These are phyloP conservation scores for Pestalotiopsis sp. DNA, from an alignment of 2,329 filamentous ascomycete species.

Conservation along the genomic window DNA sequence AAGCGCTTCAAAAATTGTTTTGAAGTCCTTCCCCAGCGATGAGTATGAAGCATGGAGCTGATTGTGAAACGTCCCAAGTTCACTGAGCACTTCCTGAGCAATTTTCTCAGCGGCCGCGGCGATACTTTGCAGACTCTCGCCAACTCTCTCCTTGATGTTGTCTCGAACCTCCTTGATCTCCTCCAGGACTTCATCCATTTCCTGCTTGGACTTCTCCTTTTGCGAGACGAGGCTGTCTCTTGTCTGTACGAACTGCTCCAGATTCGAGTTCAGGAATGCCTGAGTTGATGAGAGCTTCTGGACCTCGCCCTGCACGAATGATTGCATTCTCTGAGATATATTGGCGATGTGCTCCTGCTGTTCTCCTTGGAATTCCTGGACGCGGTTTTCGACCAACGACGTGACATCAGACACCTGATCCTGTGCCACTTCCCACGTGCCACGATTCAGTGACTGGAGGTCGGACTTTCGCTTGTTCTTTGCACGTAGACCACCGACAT, in stretches of 20 bases:
- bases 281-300: slow-evolving; percentile 71
- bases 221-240: slow-evolving; percentile 69
- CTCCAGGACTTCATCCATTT: slow-evolving; percentile 88
- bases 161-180: slow-evolving; percentile 91
- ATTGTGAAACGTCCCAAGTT: slow-evolving; percentile 81
- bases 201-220: slow-evolving; percentile 71
- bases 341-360: slow-evolving; percentile 71
- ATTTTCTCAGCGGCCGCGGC: slow-evolving; percentile 86
- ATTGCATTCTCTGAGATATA: slow-evolving; percentile 72
- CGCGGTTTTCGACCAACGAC: slow-evolving; percentile 71
- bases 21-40: slow-evolving; percentile 82
- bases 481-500: slow-evolving; percentile 79
- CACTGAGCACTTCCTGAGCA: slow-evolving; percentile 83
- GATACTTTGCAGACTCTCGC: slow-evolving; percentile 80
- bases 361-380: slow-evolving; percentile 70
- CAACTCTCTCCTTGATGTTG: slow-evolving; percentile 83
- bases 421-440: slow-evolving; percentile 77
- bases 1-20: slow-evolving; percentile 80
- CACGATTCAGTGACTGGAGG: slow-evolving; percentile 77
- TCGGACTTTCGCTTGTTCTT: slow-evolving; percentile 87
- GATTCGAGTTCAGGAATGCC: slow-evolving; percentile 69
- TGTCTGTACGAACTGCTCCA: slow-evolving; percentile 67
- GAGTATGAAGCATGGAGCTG: slow-evolving; percentile 86
- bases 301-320: slow-evolving; percentile 76
- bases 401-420: slow-evolving; percentile 77